A percentile compares a stretch with the other conserved stretches of the same genome.
Evolutionary conservation across 805 yeast genomes (phyloP).

Genomic region (Yarrowia yakushimensis): DNA sequence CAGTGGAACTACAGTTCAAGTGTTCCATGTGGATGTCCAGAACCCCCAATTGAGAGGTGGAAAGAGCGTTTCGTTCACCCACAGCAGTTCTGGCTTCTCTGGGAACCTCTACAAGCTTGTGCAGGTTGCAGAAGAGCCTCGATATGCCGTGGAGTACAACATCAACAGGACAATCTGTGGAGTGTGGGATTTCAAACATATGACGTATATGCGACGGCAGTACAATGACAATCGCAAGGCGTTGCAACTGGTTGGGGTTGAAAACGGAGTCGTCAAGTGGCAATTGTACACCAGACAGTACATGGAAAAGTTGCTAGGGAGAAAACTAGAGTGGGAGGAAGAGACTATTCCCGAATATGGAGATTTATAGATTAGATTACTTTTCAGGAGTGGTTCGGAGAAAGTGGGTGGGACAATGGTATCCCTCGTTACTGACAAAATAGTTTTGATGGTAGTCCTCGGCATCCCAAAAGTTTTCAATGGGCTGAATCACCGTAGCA

Average conservation of each 20-base stretch:
- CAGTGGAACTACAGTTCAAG: background rate
- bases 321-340: background rate
- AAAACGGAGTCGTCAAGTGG: background rate
- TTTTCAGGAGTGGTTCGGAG: constrained; percentile 57
- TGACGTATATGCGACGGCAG: background rate
- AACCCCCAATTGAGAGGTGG: background rate
- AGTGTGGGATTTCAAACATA: background rate
- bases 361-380: background rate
- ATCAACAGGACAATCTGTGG: background rate
- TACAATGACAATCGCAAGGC: background rate
- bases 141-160: background rate
- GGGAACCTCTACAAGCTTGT: background rate
- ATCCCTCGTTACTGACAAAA: constrained; percentile 68
- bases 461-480: constrained; percentile 74
- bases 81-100: background rate
- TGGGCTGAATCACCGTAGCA: constrained; percentile 63
- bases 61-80: background rate
- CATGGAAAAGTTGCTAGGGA: background rate
- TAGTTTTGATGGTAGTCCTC: constrained; percentile 88
- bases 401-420: constrained; percentile 83
- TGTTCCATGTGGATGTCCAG: background rate
- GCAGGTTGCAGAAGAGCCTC: background rate
- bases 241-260: background rate
- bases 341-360: background rate
- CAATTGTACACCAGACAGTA: background rate